phyloP scores from a whole-genome alignment of 495 filamentous ascomycete species.

The Podospora comata region DNA sequence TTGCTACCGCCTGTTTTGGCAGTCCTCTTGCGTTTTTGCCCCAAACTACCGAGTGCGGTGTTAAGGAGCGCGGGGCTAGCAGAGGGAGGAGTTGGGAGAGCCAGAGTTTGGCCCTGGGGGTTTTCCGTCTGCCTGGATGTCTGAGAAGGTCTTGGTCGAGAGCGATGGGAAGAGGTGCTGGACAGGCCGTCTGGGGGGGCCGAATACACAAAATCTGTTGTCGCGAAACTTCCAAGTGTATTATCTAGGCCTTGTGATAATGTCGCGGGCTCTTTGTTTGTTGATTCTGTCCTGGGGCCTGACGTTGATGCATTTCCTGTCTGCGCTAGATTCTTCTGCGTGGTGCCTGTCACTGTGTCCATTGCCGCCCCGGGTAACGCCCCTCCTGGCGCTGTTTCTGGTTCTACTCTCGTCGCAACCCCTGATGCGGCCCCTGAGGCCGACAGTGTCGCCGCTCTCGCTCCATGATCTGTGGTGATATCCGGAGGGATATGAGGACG shows the following conservation, averaged over 20 bases:
- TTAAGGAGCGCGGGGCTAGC: slow-evolving; percentile 15
- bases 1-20: slow-evolving; percentile 18
- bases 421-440: not conserved
- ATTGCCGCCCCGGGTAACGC: too few relatives aligned
- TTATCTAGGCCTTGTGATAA: not conserved
- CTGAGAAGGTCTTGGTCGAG: not conserved
- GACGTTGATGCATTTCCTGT: not conserved
- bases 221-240: slow-evolving; percentile 1
- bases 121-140: not conserved
- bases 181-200: not conserved
- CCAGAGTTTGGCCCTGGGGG: slow-evolving; percentile 12
- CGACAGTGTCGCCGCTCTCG: not conserved
- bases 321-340: too few relatives aligned
- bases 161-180: not conserved
- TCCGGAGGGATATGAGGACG: not conserved
- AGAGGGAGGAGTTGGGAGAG: slow-evolving; percentile 14
- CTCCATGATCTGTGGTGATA: not conserved
- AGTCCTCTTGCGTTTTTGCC: slow-evolving; percentile 32
- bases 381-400: not conserved
- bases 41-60: not conserved
- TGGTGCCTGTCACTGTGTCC: not conserved
- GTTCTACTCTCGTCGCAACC: not conserved
- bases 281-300: not conserved
- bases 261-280: not conserved
- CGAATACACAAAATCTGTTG: slow-evolving; percentile 3